Conservation (phyloP, 2,329 filamentous ascomycete species). For the Cercospora zeae-maydis region DNA sequence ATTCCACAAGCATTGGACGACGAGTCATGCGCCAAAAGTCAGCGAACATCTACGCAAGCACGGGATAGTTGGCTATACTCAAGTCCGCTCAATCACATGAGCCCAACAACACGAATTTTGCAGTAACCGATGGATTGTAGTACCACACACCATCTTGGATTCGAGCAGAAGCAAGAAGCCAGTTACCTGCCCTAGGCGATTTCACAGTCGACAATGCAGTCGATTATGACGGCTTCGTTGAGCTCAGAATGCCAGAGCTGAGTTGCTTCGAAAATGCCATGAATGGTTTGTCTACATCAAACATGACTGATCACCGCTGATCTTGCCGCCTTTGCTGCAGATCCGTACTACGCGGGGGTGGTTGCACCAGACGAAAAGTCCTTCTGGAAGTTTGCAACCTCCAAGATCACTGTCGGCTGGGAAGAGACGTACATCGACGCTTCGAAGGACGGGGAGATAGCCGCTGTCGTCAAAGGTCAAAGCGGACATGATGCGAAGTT, state of each 20-base stretch:
- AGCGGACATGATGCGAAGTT: conserved; percentile 1
- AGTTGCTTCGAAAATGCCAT: conserved; percentile 18
- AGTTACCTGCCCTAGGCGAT: conserved; percentile 10
- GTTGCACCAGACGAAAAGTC: conserved; percentile 18
- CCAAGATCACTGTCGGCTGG: conserved; percentile 18
- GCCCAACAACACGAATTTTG: background rate
- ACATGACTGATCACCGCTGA: background rate
- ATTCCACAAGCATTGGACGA: conserved; percentile 21
- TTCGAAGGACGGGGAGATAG: background rate
- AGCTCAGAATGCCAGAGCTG: conserved; percentile 15
- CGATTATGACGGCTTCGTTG: conserved; percentile 17
- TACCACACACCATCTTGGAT: conserved; percentile 17
- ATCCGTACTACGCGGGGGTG: conserved; percentile 21
- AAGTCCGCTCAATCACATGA: conserved; percentile 6
- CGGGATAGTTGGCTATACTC: conserved; percentile 19
- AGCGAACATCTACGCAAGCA: conserved; percentile 17
- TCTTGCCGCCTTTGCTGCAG: background rate
- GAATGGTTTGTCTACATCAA: background rate
- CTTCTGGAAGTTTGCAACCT: conserved; percentile 16
- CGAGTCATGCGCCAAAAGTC: conserved; percentile 20
- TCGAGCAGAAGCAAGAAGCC: conserved; percentile 6
- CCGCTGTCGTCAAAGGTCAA: background rate
- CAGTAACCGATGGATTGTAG: background rate
- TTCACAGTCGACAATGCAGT: conserved; percentile 13
- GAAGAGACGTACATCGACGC: conserved; percentile 15